phyloP scores from a whole-genome alignment of 192 early-diverging fungal species.

The Oehlia diaphana region DNA sequence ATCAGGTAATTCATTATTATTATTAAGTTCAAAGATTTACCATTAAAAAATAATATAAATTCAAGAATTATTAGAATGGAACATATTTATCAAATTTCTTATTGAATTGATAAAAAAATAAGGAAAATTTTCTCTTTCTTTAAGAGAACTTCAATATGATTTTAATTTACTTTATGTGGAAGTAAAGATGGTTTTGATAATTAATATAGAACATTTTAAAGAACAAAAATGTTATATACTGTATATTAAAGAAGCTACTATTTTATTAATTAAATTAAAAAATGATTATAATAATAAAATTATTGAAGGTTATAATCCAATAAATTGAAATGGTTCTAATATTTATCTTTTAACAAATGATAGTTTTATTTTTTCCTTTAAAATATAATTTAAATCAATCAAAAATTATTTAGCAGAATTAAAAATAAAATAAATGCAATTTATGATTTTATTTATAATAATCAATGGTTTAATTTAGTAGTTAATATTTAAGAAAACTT shows the following conservation, averaged over 20 bases:
- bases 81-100: neutral
- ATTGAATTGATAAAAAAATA: constrained; percentile 9
- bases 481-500: too few relatives aligned
- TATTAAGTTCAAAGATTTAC: neutral
- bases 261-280: neutral
- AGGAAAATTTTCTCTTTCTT: neutral
- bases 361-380: too few relatives aligned
- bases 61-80: constrained; percentile 10
- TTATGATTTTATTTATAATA: too few relatives aligned
- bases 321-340: neutral
- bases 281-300: neutral
- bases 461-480: too few relatives aligned
- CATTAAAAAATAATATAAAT: neutral
- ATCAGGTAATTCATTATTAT: neutral
- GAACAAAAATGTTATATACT: too few relatives aligned
- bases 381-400: too few relatives aligned
- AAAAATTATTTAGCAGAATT: too few relatives aligned
- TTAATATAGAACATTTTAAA: neutral
- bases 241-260: constrained; percentile 5
- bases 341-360: too few relatives aligned
- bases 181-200: neutral
- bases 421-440: too few relatives aligned
- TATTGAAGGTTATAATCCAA: constrained; percentile 20
- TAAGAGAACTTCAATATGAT: neutral
- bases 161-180: neutral